These are phyloP conservation scores for Globisporangium yorkense DNA, from an alignment of 352 stramenopile genomes.

Conservation along the genomic window DNA sequence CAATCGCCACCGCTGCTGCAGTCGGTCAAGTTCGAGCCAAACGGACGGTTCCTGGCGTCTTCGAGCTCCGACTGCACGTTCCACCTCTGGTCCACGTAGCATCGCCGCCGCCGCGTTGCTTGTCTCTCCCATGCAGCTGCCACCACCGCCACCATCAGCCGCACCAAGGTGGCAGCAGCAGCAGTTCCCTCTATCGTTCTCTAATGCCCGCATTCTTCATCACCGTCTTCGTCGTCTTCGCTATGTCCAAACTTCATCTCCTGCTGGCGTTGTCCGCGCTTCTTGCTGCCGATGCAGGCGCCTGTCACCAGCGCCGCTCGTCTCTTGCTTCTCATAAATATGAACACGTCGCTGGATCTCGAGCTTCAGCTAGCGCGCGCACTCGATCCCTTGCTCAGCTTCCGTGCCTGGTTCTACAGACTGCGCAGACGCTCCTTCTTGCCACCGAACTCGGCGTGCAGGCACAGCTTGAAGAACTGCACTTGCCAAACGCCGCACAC, in stretches of 20 bases:
- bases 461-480: constrained; percentile 54
- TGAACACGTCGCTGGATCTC: neutral
- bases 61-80: constrained; percentile 93
- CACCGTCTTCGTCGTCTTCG: neutral
- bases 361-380: neutral
- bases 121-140: constrained; percentile 4
- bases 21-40: constrained; percentile 88
- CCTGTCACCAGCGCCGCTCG: neutral
- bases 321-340: constrained; percentile 1
- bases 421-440: constrained; percentile 79
- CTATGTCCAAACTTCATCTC: neutral
- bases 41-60: constrained; percentile 85
- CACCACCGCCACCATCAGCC: no score
- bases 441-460: constrained; percentile 66
- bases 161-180: no score
- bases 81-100: constrained; percentile 77
- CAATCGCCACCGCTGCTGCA: constrained; percentile 17
- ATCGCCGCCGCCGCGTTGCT: neutral
- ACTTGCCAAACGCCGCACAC: constrained; percentile 61
- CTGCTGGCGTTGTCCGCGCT: neutral
- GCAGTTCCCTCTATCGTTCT: neutral
- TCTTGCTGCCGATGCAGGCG: no score
- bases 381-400: neutral
- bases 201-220: constrained; percentile 4
- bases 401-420: constrained; percentile 23